Evolutionary conservation across 176 grass and related monocot species (phyloP), one percentile per base, ranked within the genome.

Genomic region (Oryza nivara): DNA sequence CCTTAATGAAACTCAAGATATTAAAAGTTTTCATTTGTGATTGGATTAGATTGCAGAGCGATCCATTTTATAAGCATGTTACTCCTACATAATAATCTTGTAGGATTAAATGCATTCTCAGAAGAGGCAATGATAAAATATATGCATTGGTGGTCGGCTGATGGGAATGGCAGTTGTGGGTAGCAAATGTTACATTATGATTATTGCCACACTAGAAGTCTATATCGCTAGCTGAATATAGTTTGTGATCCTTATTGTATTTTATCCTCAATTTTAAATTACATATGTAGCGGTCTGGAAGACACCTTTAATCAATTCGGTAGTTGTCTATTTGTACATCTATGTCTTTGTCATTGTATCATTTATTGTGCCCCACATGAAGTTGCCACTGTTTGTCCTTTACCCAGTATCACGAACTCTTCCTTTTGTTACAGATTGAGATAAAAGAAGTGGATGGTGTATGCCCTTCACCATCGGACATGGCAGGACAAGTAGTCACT

Each of bases 361-460:
- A 28, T 61, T 3, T 51, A 41, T 32, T 44, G 3, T 67, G 25
- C 41, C 41, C 20, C 11, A 2, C 64, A 78, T 30, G 22, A 54
- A 63, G 47, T 47, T 82, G 49, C 12, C 40, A 67, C 13, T 35
- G 26, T 61, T n/a, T 80, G 35, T 76, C 20, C 13, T 11, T 71
- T 36, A 65, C 19, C 3, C 54, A 81, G 17, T 68, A 22, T 17
- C 20, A 45, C 44, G 38, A 65, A 46, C 19, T 65, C 36, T 16
- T 88, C 43, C 30, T 84, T 74, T 65, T 23, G 52, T 71, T 86
- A 40, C 78, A 96, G 96, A 96, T 99, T 86, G 96, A 99, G 88
- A 96, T 99, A 52, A 91, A 92, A 48, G 91, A 94, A 90, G 88
- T 89, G 60, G 85, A 92, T 65, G 93, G 93, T 65, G 47, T 87